Evolutionary conservation across 108 stramenopile species (phyloP), one percentile per base, ranked within the genome.

Genomic region (Stephanodiscus minutulus): DNA sequence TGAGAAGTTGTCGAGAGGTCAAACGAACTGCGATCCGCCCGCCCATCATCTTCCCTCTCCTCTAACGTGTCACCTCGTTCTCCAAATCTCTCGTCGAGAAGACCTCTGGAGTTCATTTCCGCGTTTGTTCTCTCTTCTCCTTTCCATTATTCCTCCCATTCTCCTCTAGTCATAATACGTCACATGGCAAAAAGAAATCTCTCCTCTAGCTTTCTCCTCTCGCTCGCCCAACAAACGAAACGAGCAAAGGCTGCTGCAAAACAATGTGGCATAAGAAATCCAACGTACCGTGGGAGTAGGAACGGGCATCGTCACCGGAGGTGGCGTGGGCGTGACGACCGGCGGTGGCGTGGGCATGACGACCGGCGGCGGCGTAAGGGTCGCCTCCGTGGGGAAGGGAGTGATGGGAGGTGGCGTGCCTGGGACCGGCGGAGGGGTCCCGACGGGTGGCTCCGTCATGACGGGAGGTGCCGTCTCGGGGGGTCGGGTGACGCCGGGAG

Each of bases 331-430:
- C 11, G 20, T 55, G 5, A 8, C 54, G n/a, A 55, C 54, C 12
- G 54, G 54, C 2, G 54, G 54, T 0, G 54, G 54, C 3, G 54
- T 11, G 10, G 54, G 27, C 6, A 28, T 27, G 22, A 5, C 54
- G 22, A 5, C 24, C 25, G 54, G 17, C n/a, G 17, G 22, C 24
- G 25, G 27, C 10, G 54, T n/a, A n/a, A n/a, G n/a, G n/a, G n/a
- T n/a, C n/a, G n/a, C n/a, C n/a, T n/a, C n/a, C n/a, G n/a, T 55
- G 7, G 54, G 54, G 25, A 55, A 55, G 25, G 54, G 54, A 8
- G 22, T 24, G 24, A 28, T 28, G 54, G 54, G 54, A 7, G 54
- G 54, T 28, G 25, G 25, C 25, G 54, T 55, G 5, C 28, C 54
- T 25, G 54, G 50, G 54, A 28, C 25, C 7, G 54, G 54, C 5